Conservation (phyloP, 2,329 filamentous ascomycete genomes). For the Exutisphaerella laricina region DNA sequence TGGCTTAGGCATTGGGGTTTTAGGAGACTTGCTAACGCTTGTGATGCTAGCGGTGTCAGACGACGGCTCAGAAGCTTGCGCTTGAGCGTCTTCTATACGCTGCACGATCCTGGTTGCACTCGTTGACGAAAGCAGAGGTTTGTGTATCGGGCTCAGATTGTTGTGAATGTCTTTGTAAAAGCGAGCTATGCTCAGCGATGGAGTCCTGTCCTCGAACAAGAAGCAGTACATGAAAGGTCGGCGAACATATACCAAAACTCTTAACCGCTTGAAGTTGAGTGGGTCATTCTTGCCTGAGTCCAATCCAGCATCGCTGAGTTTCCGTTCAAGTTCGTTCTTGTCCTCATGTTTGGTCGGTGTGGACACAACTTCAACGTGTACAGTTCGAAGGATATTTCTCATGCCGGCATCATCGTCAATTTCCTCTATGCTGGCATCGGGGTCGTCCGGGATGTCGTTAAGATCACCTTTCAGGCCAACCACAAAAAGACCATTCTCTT, state of each 20-base stretch:
- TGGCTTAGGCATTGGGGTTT: slow-evolving; percentile 25
- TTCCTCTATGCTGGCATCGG: slow-evolving; percentile 24
- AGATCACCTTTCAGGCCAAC: slow-evolving; percentile 64
- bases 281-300: slow-evolving; percentile 11
- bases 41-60: slow-evolving; percentile 32
- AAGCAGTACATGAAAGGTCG: slow-evolving; percentile 74
- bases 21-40: slow-evolving; percentile 28
- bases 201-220: slow-evolving; percentile 59
- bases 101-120: slow-evolving; percentile 38
- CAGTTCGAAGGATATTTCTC: slow-evolving; percentile 58
- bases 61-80: slow-evolving; percentile 5
- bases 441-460: slow-evolving; percentile 48
- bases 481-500: slow-evolving; percentile 55
- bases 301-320: slow-evolving; percentile 17
- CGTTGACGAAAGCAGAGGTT: slow-evolving; percentile 41
- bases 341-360: slow-evolving; percentile 8
- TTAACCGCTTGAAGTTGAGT: slow-evolving; percentile 39
- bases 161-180: slow-evolving; percentile 49
- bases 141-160: slow-evolving; percentile 46
- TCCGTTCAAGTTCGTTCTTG: slow-evolving; percentile 14
- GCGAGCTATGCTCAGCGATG: slow-evolving; percentile 43
- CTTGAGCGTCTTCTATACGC: slow-evolving; percentile 35
- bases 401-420: slow-evolving; percentile 31
- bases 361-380: slow-evolving; percentile 53
- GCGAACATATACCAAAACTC: slow-evolving; percentile 66